These are phyloP conservation scores for Quercus berberidifolia DNA, from an alignment of 306 rosid species.

Conservation along the genomic window DNA sequence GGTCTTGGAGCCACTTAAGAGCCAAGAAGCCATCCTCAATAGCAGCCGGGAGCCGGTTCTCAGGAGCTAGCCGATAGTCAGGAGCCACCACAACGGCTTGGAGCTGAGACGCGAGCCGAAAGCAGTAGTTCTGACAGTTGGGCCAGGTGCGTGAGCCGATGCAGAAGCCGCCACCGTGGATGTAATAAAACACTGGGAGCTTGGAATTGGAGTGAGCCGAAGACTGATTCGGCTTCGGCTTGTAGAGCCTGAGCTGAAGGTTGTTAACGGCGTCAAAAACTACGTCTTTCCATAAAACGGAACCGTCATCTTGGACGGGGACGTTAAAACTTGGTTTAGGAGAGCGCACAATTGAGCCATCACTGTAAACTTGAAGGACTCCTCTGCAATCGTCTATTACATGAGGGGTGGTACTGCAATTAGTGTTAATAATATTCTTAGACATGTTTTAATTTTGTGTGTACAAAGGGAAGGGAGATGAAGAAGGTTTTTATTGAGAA, in stretches of 20 bases:
- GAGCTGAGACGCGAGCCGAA: slow-evolving; percentile 50
- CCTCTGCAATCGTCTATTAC: slow-evolving; percentile 75
- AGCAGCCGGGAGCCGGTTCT: slow-evolving; percentile 68
- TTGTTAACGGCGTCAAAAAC: slow-evolving; percentile 39
- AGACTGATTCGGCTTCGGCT: slow-evolving; percentile 26
- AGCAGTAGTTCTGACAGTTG: slow-evolving; percentile 76
- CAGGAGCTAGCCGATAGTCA: slow-evolving; percentile 81
- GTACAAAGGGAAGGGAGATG: background rate
- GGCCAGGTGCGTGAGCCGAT: slow-evolving; percentile 96
- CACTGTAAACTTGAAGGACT: slow-evolving; percentile 73
- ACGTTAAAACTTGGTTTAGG: slow-evolving; percentile 48
- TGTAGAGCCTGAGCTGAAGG: slow-evolving; percentile 76
- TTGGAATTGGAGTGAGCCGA: slow-evolving; percentile 17
- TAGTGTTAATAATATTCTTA: background rate
- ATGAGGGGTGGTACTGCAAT: background rate
- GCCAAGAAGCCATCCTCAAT: slow-evolving; percentile 62
- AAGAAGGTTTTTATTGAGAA: background rate
- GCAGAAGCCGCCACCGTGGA: slow-evolving; percentile 95
- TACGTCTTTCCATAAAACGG: slow-evolving; percentile 74
- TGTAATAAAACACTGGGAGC: slow-evolving; percentile 67
- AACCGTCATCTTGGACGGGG: slow-evolving; percentile 49
- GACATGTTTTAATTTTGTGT: background rate
- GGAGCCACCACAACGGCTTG: slow-evolving; percentile 54
- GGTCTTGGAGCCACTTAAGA: slow-evolving; percentile 64
- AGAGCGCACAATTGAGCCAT: slow-evolving; percentile 65